Conservation (phyloP, 2,329 filamentous ascomycete genomes). For the Stagonosporopsis tanaceti region DNA sequence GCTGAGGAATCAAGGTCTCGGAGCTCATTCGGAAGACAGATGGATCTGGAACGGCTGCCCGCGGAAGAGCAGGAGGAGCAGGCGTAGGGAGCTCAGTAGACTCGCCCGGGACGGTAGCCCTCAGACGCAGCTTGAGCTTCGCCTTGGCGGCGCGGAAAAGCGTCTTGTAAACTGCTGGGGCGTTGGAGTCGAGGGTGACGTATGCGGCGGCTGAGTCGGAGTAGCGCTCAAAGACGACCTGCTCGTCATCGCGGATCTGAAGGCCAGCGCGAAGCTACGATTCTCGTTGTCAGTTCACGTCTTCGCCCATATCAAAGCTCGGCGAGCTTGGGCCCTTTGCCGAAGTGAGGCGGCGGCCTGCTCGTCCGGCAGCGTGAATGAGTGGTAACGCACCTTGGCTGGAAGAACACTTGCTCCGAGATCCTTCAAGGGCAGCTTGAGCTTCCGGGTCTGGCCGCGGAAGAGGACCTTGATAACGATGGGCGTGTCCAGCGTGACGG, state of each 20-base stretch:
- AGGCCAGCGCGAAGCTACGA: constrained; percentile 69
- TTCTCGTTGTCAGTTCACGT: constrained; percentile 26
- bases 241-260: constrained; percentile 67
- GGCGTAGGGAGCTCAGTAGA: constrained; percentile 45
- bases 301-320: constrained; percentile 1
- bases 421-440: constrained; percentile 89
- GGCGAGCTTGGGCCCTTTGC: constrained; percentile 14
- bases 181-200: constrained; percentile 78
- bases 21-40: constrained; percentile 41
- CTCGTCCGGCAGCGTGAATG: constrained; percentile 17
- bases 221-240: constrained; percentile 84
- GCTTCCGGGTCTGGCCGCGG: constrained; percentile 77
- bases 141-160: constrained; percentile 96
- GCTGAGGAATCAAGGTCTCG: constrained; percentile 35
- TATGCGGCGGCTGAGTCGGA: constrained; percentile 89
- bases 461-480: constrained; percentile 88
- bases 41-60: constrained; percentile 20
- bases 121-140: constrained; percentile 95
- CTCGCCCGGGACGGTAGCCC: constrained; percentile 68
- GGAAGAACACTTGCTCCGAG: constrained; percentile 78
- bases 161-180: constrained; percentile 90
- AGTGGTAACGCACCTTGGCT: constrained; percentile 72
- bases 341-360: constrained; percentile 29
- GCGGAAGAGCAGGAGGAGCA: constrained; percentile 22
- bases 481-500: constrained; percentile 70